Evolutionary conservation across 75 land plant genomes (phyloP).

Genomic region (Sequoia sempervirens): DNA sequence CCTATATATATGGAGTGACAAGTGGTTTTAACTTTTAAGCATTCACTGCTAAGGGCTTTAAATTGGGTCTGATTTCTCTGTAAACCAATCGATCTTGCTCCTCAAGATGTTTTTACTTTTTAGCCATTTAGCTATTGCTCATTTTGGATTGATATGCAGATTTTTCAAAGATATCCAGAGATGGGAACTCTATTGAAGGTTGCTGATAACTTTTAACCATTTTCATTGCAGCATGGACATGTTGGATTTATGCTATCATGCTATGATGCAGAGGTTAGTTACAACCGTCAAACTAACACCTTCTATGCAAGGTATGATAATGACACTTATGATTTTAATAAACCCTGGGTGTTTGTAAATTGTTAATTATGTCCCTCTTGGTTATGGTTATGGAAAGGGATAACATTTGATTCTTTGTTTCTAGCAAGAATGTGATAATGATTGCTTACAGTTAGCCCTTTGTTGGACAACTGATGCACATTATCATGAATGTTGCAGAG

Average conservation of each 20-base stretch:
- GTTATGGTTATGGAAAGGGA: not conserved
- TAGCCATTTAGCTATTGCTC: not conserved
- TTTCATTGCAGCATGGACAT: conserved; percentile 44
- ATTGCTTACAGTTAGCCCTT: not conserved
- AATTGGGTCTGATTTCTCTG: not conserved
- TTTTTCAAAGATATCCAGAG: not conserved
- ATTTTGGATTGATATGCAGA: not conserved
- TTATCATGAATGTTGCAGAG: not conserved
- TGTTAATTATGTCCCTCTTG: not conserved
- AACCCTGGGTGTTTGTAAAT: not conserved
- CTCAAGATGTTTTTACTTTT: conserved; percentile 2
- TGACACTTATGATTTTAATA: not conserved
- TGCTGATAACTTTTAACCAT: not conserved
- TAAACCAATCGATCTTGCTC: not conserved
- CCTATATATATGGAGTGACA: not conserved
- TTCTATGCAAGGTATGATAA: conserved; percentile 40
- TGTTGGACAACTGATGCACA: not conserved
- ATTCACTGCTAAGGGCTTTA: not conserved
- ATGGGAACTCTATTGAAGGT: not conserved
- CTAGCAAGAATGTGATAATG: not conserved
- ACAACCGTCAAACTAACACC: conserved; percentile 34
- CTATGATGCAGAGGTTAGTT: conserved; percentile 51
- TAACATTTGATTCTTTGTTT: not conserved
- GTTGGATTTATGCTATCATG: conserved; percentile 55
- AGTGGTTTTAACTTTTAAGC: not conserved